Evolutionary conservation across 306 rosid species (phyloP).

Genomic region (Acacia crassicarpa): DNA sequence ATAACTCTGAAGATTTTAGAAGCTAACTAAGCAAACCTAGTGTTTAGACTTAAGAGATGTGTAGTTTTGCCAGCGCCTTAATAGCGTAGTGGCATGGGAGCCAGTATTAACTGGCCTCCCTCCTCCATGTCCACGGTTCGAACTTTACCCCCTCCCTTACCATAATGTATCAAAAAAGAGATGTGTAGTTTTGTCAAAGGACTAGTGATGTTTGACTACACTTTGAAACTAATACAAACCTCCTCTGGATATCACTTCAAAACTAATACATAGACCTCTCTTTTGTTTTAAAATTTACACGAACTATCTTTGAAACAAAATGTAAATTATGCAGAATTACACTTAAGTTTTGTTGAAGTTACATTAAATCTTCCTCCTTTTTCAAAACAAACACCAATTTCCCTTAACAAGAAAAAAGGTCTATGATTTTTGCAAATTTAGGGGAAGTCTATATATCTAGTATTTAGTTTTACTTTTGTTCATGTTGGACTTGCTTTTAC

Average conservation of each 20-base stretch:
- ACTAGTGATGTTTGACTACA: background rate
- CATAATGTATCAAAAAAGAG: no score
- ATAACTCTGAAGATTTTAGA: background rate
- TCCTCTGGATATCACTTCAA: no score
- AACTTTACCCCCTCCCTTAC: no score
- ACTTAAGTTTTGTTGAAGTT: background rate
- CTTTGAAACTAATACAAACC: background rate
- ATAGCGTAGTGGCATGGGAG: no score
- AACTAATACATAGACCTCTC: background rate
- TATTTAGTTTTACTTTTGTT: background rate
- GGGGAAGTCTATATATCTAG: background rate
- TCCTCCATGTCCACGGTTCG: no score
- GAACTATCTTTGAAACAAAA: background rate
- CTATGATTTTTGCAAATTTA: background rate
- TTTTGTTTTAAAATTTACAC: background rate
- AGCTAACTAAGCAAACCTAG: background rate
- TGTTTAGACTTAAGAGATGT: background rate
- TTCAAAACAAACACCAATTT: background rate
- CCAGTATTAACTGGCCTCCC: no score
- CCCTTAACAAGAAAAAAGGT: background rate
- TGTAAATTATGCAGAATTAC: background rate
- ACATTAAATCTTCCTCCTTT: background rate
- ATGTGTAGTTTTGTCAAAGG: no score
- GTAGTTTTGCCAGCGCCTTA: background rate
- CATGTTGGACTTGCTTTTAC: slow-evolving; percentile 20